Percentiles rank a stretch among this genome's conserved stretches.
These are phyloP conservation scores for Zymoseptoria tritici DNA, from an alignment of 2,329 filamentous ascomycete species.

Conservation along the genomic window DNA sequence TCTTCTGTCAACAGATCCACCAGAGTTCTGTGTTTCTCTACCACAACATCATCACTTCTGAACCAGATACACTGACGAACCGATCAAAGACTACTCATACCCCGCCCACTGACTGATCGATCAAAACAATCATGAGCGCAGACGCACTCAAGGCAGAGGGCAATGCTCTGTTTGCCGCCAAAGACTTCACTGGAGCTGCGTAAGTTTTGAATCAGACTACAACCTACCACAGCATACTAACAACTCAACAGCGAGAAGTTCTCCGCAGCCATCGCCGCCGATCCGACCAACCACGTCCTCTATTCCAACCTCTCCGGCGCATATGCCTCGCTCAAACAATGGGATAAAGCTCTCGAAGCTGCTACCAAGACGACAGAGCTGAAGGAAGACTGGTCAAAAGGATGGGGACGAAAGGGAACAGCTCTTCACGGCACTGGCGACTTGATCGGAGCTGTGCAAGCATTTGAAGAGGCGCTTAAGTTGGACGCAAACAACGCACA, in stretches of 20 bases:
- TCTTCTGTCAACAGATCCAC: too few species aligned
- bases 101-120: not conserved
- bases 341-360: slow-evolving; percentile 75
- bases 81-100: too few species aligned
- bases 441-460: slow-evolving; percentile 74
- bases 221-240: slow-evolving; percentile 1
- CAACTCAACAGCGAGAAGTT: slow-evolving; percentile 70
- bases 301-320: slow-evolving; percentile 92
- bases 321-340: slow-evolving; percentile 84
- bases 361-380: slow-evolving; percentile 88
- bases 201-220: slow-evolving; percentile 46
- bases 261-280: slow-evolving; percentile 80
- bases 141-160: slow-evolving; percentile 81
- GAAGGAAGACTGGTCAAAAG: slow-evolving; percentile 97
- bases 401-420: slow-evolving; percentile 87
- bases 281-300: slow-evolving; percentile 87
- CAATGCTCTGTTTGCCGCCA: slow-evolving; percentile 96
- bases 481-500: slow-evolving; percentile 85
- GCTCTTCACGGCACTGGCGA: slow-evolving; percentile 84
- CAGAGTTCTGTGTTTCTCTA: too few species aligned
- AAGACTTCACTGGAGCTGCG: slow-evolving; percentile 95
- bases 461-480: slow-evolving; percentile 92
- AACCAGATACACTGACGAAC: too few species aligned
- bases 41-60: too few species aligned
- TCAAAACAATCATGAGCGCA: slow-evolving; percentile 33